Percentiles rank a stretch among this genome's conserved stretches.
Evolutionary conservation across 345 rosid species (phyloP).

Genomic region (Euphorbia lathyris): DNA sequence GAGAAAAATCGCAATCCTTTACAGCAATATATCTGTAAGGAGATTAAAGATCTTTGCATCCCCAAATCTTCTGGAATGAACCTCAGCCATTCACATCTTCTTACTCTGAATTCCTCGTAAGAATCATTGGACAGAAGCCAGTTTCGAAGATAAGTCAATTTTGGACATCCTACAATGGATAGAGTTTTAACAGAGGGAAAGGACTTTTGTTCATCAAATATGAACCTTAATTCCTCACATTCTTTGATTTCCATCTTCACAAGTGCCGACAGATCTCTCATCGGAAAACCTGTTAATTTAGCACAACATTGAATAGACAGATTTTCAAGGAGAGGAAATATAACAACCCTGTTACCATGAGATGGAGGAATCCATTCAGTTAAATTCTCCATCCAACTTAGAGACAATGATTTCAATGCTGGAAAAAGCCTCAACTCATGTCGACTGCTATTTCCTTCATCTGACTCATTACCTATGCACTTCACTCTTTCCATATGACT

Average conservation of each 20-base stretch:
- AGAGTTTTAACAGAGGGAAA: background rate
- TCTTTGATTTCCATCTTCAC: no score
- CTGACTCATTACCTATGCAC: conserved; percentile 1
- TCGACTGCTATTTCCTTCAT: background rate
- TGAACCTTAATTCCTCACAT: background rate
- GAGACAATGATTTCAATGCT: background rate
- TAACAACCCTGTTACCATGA: no score
- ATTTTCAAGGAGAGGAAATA: conserved; percentile 8
- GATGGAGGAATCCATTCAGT: conserved; percentile 4
- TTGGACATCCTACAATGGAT: background rate
- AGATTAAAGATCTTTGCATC: background rate
- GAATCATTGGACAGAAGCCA: background rate
- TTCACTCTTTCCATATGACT: no score
- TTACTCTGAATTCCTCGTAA: background rate
- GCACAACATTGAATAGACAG: background rate
- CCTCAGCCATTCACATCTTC: background rate
- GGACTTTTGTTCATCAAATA: background rate
- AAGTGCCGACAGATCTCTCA: background rate
- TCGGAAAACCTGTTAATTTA: background rate
- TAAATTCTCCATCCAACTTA: background rate
- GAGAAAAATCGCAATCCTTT: no score
- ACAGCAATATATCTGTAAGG: no score
- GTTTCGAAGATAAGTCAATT: background rate
- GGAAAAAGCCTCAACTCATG: background rate
- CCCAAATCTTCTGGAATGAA: background rate